Base-by-base conservation (phyloP, 768 basidiomycete genomes). In the Pisolithus microcarpus region DNA sequence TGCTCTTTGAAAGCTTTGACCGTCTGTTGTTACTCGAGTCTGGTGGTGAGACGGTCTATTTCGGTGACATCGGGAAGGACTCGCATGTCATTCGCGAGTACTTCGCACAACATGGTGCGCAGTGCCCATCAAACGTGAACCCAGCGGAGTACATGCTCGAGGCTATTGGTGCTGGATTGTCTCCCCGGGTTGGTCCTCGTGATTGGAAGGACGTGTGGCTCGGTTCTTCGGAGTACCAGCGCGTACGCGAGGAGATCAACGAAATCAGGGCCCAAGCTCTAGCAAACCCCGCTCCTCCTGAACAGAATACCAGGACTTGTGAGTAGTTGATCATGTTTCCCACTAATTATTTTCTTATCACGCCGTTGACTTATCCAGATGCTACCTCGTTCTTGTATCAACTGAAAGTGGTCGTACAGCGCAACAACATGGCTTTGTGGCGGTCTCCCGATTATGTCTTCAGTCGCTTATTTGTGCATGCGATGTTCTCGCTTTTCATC, bases 11-110 rank as follows among this genome's bases (percentile, higher is more conserved):
- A 65, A 83, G 82, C 59, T 94, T 96, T 58, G 92, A 86, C 57
- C 77, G 82, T 37, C 68, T 85, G 42, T 64, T 87, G 24, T 70
- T 86, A 9, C 70, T 85, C 15, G 82, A 91, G 59, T 72, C 74
- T 15, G 92, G 92, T 1, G 92, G 92, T 7, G 83, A 89, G 64
- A 92, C 91, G 0, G 88, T 93, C n/a, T 95, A 94, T 74, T 94
- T 90, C 61, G 92, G 91, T 39, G 85, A 88, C 54, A 89, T 94
- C 46, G 92, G 91, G 43, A 64, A 73, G 39, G 85, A 90, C 55
- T 86, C 88, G 4, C 60, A 70, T 2, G 72, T 81, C 34, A 70
- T 94, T 45, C 81, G 79, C 24, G 74, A 81, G 5, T 95, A 95
- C 70, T 91, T 93, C 62, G 79, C 80, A 21, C 73, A 74, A 15